phyloP scores from a whole-genome alignment of 192 early-diverging fungal species.

The Entomortierella chlamydospora region DNA sequence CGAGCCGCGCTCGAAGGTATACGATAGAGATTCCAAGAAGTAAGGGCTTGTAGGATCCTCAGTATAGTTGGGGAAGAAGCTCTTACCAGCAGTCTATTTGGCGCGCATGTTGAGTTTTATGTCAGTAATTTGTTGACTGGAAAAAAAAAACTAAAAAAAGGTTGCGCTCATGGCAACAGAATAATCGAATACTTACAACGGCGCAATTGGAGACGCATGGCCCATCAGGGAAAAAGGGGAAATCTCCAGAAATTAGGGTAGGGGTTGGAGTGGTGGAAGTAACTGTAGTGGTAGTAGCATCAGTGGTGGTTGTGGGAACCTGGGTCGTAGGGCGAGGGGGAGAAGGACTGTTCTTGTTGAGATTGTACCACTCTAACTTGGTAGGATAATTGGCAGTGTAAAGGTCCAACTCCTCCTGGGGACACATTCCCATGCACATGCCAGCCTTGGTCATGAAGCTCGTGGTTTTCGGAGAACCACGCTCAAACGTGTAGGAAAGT shows the following conservation, averaged over 20 bases:
- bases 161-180: not conserved
- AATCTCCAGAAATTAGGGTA: not conserved
- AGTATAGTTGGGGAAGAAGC: not conserved
- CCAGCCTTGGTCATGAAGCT: constrained; percentile 24
- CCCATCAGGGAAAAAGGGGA: constrained; percentile 20
- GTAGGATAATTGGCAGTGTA: constrained; percentile 4
- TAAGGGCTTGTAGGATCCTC: constrained; percentile 10
- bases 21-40: constrained; percentile 25
- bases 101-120: no score
- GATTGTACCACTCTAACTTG: constrained; percentile 20
- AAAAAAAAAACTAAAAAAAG: not conserved
- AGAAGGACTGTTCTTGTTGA: constrained; percentile 12
- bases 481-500: constrained; percentile 16
- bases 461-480: not conserved
- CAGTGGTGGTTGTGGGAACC: not conserved
- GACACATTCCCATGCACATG: constrained; percentile 22
- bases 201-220: constrained; percentile 5
- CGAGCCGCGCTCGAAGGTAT: constrained; percentile 20
- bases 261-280: constrained; percentile 1
- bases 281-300: not conserved
- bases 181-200: not conserved
- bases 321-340: constrained; percentile 4
- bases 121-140: no score
- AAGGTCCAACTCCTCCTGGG: not conserved
- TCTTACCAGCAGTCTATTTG: not conserved